Evolutionary conservation across 768 basidiomycete genomes (phyloP).

Genomic region (Kwoniella bestiolae): DNA sequence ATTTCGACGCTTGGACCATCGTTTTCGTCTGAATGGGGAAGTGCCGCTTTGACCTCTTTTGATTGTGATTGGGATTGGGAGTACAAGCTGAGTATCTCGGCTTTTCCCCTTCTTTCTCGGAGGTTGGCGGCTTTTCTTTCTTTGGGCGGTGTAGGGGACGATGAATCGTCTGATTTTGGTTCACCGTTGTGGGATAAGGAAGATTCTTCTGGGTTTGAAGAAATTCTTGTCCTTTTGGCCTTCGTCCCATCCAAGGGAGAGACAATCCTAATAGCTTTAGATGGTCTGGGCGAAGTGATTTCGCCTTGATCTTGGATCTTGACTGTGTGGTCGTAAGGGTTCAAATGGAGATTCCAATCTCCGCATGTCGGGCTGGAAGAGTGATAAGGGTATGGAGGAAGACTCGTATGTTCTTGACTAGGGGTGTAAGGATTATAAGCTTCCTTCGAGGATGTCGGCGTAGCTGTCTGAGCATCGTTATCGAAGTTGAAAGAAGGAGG

Average conservation of each 20-base stretch:
- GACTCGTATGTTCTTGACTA: background rate
- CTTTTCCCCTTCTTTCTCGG: constrained; percentile 1
- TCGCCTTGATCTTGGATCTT: background rate
- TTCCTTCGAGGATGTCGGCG: background rate
- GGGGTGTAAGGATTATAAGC: background rate
- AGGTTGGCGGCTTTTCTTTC: background rate
- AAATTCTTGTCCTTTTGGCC: background rate
- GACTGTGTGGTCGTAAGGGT: background rate
- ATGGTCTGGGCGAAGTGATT: background rate
- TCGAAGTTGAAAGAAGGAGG: constrained; percentile 17
- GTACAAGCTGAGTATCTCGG: constrained; percentile 7
- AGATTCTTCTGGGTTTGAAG: background rate
- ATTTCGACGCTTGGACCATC: background rate
- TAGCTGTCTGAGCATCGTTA: background rate
- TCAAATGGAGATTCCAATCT: background rate
- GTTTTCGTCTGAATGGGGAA: background rate
- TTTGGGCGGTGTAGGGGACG: background rate
- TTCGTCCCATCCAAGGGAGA: background rate
- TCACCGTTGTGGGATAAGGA: no score
- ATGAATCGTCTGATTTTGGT: no score
- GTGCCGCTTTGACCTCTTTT: background rate
- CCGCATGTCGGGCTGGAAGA: background rate
- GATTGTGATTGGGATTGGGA: background rate
- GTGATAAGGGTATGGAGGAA: background rate
- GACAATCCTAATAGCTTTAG: constrained; percentile 6